phyloP scores from a whole-genome alignment of 2,329 filamentous ascomycete genomes.

The Elsinoe australis region DNA sequence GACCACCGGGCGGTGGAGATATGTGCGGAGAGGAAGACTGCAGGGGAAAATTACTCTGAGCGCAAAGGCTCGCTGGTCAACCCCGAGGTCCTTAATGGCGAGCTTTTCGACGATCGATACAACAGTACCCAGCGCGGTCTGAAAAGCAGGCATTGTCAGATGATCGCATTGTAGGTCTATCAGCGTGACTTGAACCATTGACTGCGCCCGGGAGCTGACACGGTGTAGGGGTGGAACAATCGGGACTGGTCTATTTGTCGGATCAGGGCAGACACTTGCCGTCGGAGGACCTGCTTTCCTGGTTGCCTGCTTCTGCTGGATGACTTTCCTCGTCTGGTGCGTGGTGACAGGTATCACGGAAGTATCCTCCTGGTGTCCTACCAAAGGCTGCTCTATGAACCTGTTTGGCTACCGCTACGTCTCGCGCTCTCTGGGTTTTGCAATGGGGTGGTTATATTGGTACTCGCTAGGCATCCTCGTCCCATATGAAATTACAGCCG shows the following conservation, averaged over 20 bases:
- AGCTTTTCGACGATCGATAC: slow-evolving; percentile 26
- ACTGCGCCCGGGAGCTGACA: not conserved
- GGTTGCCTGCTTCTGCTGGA: slow-evolving; percentile 35
- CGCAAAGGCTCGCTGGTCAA: slow-evolving; percentile 18
- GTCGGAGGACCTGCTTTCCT: slow-evolving; percentile 36
- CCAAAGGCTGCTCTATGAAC: slow-evolving; percentile 46
- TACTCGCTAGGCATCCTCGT: slow-evolving; percentile 36
- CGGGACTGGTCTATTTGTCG: slow-evolving; percentile 33
- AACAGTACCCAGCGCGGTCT: slow-evolving; percentile 35
- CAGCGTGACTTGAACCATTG: not conserved
- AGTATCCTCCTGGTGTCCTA: slow-evolving; percentile 53
- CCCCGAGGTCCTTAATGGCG: slow-evolving; percentile 23
- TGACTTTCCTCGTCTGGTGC: slow-evolving; percentile 37
- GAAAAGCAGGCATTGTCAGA: slow-evolving; percentile 34
- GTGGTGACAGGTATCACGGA: slow-evolving; percentile 44
- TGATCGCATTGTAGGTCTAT: slow-evolving; percentile 30
- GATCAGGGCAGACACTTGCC: slow-evolving; percentile 32
- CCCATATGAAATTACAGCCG: slow-evolving; percentile 33
- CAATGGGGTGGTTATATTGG: slow-evolving; percentile 39
- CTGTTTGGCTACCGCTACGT: slow-evolving; percentile 42
- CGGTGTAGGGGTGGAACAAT: slow-evolving; percentile 21
- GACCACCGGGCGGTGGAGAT: slow-evolving; percentile 7
- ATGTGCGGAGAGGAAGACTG: slow-evolving; percentile 10
- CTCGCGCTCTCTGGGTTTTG: slow-evolving; percentile 38
- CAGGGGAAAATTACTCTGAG: not conserved